These are phyloP conservation scores for Diutina ranongensis DNA, from an alignment of 1,139 yeast species.

Conservation along the genomic window DNA sequence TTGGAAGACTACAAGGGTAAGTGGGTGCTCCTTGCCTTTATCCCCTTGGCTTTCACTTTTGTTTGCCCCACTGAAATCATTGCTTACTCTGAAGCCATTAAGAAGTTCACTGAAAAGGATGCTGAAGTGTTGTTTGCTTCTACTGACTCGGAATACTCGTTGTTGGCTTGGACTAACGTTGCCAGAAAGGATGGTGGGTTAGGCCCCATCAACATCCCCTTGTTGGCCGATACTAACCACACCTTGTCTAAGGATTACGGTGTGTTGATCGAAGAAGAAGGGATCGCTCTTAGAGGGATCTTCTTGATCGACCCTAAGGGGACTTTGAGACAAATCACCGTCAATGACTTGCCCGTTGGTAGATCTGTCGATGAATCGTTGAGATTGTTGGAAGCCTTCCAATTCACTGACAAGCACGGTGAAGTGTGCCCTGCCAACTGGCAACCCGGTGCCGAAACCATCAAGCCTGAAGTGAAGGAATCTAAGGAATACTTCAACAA, in stretches of 20 bases:
- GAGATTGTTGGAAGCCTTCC: constrained; percentile 97
- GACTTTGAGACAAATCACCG: constrained; percentile 84
- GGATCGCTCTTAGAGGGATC: constrained; percentile 95
- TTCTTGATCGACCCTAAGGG: constrained; percentile 97
- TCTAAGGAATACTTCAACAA: constrained; percentile 75
- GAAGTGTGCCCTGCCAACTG: constrained; percentile 99
- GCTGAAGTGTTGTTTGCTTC: constrained; percentile 91
- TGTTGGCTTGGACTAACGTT: constrained; percentile 96
- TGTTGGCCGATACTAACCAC: constrained; percentile 96
- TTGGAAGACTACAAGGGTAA: constrained; percentile 94
- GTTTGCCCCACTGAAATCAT: constrained; percentile 98
- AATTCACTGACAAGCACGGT: constrained; percentile 96
- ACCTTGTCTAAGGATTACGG: constrained; percentile 90
- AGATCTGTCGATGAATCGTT: constrained; percentile 96
- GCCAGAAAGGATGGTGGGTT: constrained; percentile 97
- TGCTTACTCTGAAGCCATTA: constrained; percentile 93
- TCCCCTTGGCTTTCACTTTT: constrained; percentile 97
- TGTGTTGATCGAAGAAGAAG: constrained; percentile 90
- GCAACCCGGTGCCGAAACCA: constrained; percentile 94
- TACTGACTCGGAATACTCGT: constrained; percentile 95
- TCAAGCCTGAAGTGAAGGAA: constrained; percentile 73
- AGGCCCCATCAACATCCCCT: constrained; percentile 89
- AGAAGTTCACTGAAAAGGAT: constrained; percentile 79
- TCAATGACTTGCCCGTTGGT: constrained; percentile 98
- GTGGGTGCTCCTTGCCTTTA: constrained; percentile 93